A percentile compares a stretch with the other conserved stretches of the same genome.
phyloP scores from a whole-genome alignment of 345 rosid species.

The Boechera stricta region DNA sequence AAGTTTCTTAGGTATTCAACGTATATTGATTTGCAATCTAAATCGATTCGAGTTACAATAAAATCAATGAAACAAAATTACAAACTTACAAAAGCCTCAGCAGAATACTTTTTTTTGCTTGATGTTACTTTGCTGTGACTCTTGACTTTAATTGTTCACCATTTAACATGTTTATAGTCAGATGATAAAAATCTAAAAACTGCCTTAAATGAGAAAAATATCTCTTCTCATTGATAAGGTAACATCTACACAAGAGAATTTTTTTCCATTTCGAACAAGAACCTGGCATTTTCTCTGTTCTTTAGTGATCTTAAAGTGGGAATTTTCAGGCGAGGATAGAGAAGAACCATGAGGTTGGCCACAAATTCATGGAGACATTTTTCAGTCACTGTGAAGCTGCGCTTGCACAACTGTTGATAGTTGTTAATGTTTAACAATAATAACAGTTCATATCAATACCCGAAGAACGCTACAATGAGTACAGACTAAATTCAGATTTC shows the following conservation, averaged over 20 bases:
- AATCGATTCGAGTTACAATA: too few relatives aligned
- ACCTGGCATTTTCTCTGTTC: background rate
- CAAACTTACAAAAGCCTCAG: background rate
- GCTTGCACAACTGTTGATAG: slow-evolving; percentile 29
- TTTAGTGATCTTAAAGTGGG: background rate
- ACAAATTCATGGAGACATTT: slow-evolving; percentile 79
- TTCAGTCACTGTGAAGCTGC: slow-evolving; percentile 69
- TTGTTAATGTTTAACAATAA: background rate
- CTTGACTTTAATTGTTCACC: background rate
- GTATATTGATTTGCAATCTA: too few relatives aligned
- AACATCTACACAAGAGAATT: background rate
- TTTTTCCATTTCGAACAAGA: slow-evolving; percentile 1
- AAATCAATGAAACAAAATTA: background rate
- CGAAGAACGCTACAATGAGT: slow-evolving; percentile 66
- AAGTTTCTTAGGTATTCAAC: too few relatives aligned
- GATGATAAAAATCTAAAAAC: slow-evolving; percentile 60
- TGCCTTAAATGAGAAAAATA: slow-evolving; percentile 77
- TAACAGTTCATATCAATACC: slow-evolving; percentile 77
- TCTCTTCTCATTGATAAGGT: slow-evolving; percentile 73
- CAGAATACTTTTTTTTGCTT: background rate
- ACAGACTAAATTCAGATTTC: slow-evolving; percentile 71
- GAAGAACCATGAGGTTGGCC: slow-evolving; percentile 69
- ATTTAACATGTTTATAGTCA: slow-evolving; percentile 41
- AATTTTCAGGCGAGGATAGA: slow-evolving; percentile 58
- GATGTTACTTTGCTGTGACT: background rate